These are phyloP conservation scores for Paramyrothecium roridum DNA, from an alignment of 2,329 filamentous ascomycete genomes.

Conservation along the genomic window DNA sequence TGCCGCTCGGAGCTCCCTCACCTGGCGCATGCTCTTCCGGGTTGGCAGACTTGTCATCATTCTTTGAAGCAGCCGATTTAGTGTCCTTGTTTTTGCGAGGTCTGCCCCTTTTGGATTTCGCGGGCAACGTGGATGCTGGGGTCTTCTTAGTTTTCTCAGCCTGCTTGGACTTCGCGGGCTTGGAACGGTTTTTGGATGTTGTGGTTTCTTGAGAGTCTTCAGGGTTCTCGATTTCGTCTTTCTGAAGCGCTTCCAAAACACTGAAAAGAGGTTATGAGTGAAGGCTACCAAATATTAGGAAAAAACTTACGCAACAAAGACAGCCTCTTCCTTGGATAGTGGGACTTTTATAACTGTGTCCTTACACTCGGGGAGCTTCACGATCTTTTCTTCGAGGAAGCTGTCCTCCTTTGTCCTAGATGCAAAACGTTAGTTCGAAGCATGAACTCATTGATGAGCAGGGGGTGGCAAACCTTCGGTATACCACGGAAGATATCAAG, in stretches of 20 bases:
- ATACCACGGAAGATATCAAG: conserved; percentile 18
- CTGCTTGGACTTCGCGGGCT: no score
- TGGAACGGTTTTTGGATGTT: no score
- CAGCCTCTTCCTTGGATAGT: conserved; percentile 18
- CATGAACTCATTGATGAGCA: not conserved
- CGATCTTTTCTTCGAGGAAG: conserved; percentile 20
- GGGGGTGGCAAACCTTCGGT: conserved; percentile 18
- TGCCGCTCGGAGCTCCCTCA: not conserved
- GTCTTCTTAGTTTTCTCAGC: no score
- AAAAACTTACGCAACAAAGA: conserved; percentile 19
- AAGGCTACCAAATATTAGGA: not conserved
- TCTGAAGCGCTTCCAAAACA: no score
- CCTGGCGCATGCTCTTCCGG: no score
- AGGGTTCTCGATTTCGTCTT: no score
- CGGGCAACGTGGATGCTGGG: no score
- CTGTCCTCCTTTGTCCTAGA: conserved; percentile 20
- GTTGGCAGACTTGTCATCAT: no score
- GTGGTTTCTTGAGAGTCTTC: no score
- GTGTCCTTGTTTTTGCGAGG: no score
- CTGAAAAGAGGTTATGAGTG: not conserved
- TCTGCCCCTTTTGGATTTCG: no score
- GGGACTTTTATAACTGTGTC: conserved; percentile 16
- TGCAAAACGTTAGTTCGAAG: not conserved
- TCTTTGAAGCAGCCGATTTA: no score
- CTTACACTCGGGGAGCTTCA: conserved; percentile 15